Percentiles rank a stretch among this genome's conserved stretches.
phyloP scores from a whole-genome alignment of 2,329 filamentous ascomycete species.

The Elsinoe ampelina region DNA sequence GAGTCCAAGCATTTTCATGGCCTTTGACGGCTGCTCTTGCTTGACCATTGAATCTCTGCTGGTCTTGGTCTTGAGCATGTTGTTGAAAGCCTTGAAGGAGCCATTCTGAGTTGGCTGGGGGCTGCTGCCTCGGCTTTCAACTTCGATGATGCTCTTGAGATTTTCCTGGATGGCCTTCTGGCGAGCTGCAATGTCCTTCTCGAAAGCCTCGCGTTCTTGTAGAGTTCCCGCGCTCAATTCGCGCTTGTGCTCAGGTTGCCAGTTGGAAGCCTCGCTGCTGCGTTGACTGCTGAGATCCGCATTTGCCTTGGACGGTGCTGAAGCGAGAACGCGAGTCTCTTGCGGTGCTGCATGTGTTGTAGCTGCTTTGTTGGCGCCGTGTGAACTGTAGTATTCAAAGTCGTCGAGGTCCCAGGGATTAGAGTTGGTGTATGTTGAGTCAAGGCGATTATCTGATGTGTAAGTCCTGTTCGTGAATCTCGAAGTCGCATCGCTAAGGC shows the following conservation, averaged over 20 bases:
- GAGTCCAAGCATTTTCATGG: constrained; percentile 54
- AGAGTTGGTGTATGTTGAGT: constrained; percentile 42
- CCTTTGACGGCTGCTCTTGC: constrained; percentile 43
- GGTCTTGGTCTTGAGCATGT: constrained; percentile 56
- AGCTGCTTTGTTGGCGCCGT: constrained; percentile 28
- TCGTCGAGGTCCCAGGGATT: constrained; percentile 49
- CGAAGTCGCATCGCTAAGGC: constrained; percentile 7
- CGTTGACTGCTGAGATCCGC: constrained; percentile 2
- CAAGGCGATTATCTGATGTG: constrained; percentile 30
- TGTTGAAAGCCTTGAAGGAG: constrained; percentile 46
- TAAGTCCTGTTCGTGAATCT: constrained; percentile 9
- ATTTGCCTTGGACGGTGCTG: constrained; percentile 13
- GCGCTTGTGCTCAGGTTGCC: constrained; percentile 33
- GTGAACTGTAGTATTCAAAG: constrained; percentile 31
- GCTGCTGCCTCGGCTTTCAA: constrained; percentile 37
- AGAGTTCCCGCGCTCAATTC: constrained; percentile 43
- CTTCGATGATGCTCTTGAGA: constrained; percentile 59
- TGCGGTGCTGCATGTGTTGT: constrained; percentile 24
- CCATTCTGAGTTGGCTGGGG: constrained; percentile 30
- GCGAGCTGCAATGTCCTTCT: constrained; percentile 60
- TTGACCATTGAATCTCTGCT: constrained; percentile 57
- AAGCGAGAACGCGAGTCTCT: constrained; percentile 11
- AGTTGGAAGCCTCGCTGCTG: constrained; percentile 12
- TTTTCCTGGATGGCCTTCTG: constrained; percentile 64
- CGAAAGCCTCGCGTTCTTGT: constrained; percentile 59